Percentiles rank a stretch among this genome's conserved stretches.
Evolutionary conservation across 1,284 basidiomycete species (phyloP).

Genomic region (Agaricales sp.): DNA sequence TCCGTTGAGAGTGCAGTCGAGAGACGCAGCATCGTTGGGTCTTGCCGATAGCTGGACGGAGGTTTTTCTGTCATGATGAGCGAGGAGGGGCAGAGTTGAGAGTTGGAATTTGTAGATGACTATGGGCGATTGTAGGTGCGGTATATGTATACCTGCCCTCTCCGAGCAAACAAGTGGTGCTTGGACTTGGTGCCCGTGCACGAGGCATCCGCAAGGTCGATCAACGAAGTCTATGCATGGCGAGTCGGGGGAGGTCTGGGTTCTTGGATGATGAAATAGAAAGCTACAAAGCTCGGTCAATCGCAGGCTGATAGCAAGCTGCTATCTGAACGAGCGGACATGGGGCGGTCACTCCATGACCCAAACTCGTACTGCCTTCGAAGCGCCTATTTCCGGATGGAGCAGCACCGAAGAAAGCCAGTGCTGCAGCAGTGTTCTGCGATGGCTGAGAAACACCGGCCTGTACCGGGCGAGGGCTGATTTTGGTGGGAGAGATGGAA

Average conservation of each 20-base stretch:
- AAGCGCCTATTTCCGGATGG: conserved; percentile 64
- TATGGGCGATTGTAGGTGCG: not conserved
- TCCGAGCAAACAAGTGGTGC: too few species aligned
- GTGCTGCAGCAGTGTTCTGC: conserved; percentile 51
- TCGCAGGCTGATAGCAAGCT: too few species aligned
- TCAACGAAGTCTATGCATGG: too few species aligned
- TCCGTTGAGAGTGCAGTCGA: too few species aligned
- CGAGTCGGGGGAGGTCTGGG: too few species aligned
- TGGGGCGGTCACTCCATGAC: conserved; percentile 45
- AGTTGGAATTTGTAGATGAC: not conserved
- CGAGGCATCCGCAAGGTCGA: too few species aligned
- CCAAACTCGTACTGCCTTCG: conserved; percentile 52
- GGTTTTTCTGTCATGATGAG: not conserved
- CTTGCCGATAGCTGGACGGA: not conserved
- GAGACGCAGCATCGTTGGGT: not conserved
- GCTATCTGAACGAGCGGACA: too few species aligned
- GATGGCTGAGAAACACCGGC: conserved; percentile 58
- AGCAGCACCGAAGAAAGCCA: conserved; percentile 61
- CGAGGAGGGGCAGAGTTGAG: not conserved
- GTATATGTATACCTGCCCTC: not conserved
- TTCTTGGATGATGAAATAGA: too few species aligned
- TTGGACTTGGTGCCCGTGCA: too few species aligned
- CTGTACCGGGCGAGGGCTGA: conserved; percentile 57
- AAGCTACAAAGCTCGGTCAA: too few species aligned
- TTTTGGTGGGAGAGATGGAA: conserved; percentile 63